Evolutionary conservation across 2,329 filamentous ascomycete genomes (phyloP).

Genomic region (Fusarium verticillioides): DNA sequence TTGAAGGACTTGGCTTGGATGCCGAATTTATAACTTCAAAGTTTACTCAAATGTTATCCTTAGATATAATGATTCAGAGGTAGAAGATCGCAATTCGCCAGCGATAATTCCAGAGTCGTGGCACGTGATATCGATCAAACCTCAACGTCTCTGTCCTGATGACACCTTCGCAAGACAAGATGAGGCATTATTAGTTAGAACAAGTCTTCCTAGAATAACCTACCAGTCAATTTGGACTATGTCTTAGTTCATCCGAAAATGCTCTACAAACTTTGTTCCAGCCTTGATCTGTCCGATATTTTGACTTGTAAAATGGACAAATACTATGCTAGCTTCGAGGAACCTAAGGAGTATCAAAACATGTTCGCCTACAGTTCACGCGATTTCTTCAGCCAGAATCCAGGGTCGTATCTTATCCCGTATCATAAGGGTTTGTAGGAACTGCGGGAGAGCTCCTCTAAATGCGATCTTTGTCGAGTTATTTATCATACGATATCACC

Average conservation of each 20-base stretch:
- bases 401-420: neutral
- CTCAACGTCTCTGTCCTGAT: too few relatives aligned
- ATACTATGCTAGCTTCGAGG: neutral
- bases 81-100: neutral
- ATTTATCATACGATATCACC: neutral
- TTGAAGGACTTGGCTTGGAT: too few relatives aligned
- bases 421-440: rapidly evolving
- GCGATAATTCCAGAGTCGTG: rapidly evolving
- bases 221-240: neutral
- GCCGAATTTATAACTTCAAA: neutral
- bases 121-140: neutral
- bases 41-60: neutral
- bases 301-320: neutral
- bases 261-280: neutral
- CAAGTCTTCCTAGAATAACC: too few relatives aligned
- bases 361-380: neutral
- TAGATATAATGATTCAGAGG: neutral
- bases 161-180: neutral
- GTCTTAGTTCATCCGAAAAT: neutral
- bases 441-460: rapidly evolving
- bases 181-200: neutral
- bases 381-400: rapidly evolving
- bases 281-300: neutral
- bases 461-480: neutral
- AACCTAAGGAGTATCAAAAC: neutral